Evolutionary conservation across 306 rosid genomes (phyloP), one percentile per base, ranked within the genome.

Genomic region (Clitoria ternatea): DNA sequence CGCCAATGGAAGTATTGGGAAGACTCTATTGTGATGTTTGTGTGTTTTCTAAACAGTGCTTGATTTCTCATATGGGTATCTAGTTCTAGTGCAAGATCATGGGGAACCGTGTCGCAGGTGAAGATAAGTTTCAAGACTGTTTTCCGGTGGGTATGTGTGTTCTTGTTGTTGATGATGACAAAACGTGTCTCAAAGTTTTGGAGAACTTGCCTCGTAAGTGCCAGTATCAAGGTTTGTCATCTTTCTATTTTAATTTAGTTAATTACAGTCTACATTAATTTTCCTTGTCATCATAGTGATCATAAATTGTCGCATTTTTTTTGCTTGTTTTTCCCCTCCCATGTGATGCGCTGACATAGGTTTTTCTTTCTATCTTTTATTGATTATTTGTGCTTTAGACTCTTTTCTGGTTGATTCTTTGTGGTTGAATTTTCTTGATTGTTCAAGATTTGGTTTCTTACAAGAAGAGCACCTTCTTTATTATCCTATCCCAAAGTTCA

Each of bases 121-220:
- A 77, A 27, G 74, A 75, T 53, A 75, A 15, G 10, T 42, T 29
- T 10, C 3, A 17, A 9, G 90, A 85, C 59, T 70, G 22, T 48
- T 93, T 93, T 74, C 96, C 97, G 2, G 86, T 77, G 48, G 98
- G 98, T 43, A 88, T 93, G 98, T 83, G 88, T 45, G 96, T 93
- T 77, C 86, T 93, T 15, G 97, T 90, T 2, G 98, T 90, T 32
- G 98, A 93, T 11, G 97, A 89, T 40, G 81, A 90, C 79, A 86
- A 78, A 61, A 76, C 72, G 43, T 93, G 96, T 76, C 89, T 93
- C 69, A 90, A 74, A 68, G 29, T 88, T 14, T 70, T 90, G 73
- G 96, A 88, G 69, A 76, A 15, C 39, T 74, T 93, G 66, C 97
- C 90, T 80, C 86, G 80, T 22, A 79, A 78, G 79, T 93, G 98